Evolutionary conservation across 2,329 filamentous ascomycete species (phyloP).

Genomic region (Fusarium vanettenii): DNA sequence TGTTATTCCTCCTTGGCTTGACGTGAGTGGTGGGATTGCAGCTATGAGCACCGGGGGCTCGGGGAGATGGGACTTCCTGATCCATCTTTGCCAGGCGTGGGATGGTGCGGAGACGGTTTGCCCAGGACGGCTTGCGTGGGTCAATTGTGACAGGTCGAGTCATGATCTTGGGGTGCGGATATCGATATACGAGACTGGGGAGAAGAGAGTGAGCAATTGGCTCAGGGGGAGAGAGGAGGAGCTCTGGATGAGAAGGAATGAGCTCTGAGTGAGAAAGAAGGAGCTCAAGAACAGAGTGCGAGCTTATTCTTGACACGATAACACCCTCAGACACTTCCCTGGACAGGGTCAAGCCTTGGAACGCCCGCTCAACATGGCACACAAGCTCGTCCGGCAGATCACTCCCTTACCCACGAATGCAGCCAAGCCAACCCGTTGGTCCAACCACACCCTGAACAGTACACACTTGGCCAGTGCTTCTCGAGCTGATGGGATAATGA

Average conservation of each 20-base stretch:
- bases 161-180: conserved; percentile 8
- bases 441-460: conserved; percentile 2
- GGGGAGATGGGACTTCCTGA: conserved; percentile 36
- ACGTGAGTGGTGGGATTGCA: neutral
- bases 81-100: conserved; percentile 7
- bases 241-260: neutral
- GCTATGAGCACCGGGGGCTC: conserved; percentile 7
- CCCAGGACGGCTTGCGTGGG: conserved; percentile 21
- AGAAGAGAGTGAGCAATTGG: neutral
- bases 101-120: conserved; percentile 25
- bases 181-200: conserved; percentile 12
- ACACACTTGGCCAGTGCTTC: neutral
- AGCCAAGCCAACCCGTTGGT: conserved; percentile 26
- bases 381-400: conserved; percentile 21
- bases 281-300: neutral
- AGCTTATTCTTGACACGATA: neutral
- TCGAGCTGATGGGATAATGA: conserved; percentile 27
- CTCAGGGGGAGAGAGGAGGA: neutral
- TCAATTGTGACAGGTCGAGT: conserved; percentile 13
- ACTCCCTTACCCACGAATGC: conserved; percentile 19
- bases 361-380: neutral
- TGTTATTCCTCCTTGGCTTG: conserved; percentile 13
- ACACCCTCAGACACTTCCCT: neutral
- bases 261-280: neutral
- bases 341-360: neutral